Evolutionary conservation across 2,329 filamentous ascomycete genomes (phyloP).

Genomic region (Huntiella decipiens): DNA sequence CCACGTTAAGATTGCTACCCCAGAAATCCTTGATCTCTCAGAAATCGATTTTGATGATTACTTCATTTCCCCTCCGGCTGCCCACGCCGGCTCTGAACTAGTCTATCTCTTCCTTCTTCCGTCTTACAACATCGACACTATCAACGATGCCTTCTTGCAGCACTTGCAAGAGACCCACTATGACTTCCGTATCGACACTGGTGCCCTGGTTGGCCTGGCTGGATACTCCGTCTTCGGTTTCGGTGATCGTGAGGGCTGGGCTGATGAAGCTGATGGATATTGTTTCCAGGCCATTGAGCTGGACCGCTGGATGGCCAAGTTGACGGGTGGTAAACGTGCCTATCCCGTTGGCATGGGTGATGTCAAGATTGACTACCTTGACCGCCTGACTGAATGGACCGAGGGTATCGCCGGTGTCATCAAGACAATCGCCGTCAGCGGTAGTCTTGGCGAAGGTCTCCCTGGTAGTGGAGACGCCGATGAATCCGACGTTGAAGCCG

Average conservation of each 20-base stretch:
- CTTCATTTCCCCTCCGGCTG: slow-evolving; percentile 60
- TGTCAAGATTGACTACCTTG: slow-evolving; percentile 51
- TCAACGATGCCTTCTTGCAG: slow-evolving; percentile 70
- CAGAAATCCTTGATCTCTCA: slow-evolving; percentile 53
- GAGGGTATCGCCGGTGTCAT: slow-evolving; percentile 56
- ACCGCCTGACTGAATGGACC: slow-evolving; percentile 58
- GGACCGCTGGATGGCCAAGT: slow-evolving; percentile 92
- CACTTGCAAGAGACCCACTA: slow-evolving; percentile 85
- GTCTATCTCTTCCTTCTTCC: slow-evolving; percentile 77
- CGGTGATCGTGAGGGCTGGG: slow-evolving; percentile 82
- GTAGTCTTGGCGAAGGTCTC: slow-evolving; percentile 43
- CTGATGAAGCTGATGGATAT: slow-evolving; percentile 74
- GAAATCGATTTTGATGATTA: slow-evolving; percentile 86
- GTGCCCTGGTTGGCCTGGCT: slow-evolving; percentile 53
- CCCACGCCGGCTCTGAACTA: slow-evolving; percentile 34
- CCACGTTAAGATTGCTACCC: slow-evolving; percentile 30
- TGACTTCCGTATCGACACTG: slow-evolving; percentile 89
- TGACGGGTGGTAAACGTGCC: slow-evolving; percentile 70
- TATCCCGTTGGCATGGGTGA: slow-evolving; percentile 82
- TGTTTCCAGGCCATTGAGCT: slow-evolving; percentile 81
- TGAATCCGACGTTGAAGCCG: slow-evolving; percentile 66
- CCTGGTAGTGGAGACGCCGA: slow-evolving; percentile 63
- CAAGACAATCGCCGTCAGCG: slow-evolving; percentile 39
- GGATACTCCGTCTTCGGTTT: slow-evolving; percentile 92
- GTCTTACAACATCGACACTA: slow-evolving; percentile 88